Conservation (phyloP, 164 flowering plant species). For the Paratinospora sagittata region DNA sequence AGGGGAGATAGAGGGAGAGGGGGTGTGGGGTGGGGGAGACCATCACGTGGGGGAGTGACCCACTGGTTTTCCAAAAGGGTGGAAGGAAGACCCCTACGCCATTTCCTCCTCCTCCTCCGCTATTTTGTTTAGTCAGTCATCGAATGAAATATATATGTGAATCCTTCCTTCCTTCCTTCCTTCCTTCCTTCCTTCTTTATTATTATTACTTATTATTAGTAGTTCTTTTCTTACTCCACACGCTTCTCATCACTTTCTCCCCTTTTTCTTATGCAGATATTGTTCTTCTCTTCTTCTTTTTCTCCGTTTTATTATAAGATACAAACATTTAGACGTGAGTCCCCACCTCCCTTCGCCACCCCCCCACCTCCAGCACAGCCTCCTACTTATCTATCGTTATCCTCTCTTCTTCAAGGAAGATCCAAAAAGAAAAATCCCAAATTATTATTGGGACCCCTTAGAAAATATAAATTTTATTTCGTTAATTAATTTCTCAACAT, state of each 20-base stretch:
- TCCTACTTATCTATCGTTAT: constrained; percentile 2
- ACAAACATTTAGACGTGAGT: background rate
- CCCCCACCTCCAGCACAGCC: background rate
- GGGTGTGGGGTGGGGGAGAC: too few species aligned
- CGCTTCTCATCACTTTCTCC: constrained; percentile 9
- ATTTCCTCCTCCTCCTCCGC: too few species aligned
- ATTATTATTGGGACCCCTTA: background rate
- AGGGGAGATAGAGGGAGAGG: too few species aligned
- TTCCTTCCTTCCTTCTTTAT: too few species aligned
- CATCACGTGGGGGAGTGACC: too few species aligned
- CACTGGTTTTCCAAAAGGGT: too few species aligned
- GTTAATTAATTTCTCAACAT: too few species aligned
- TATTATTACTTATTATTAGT: too few species aligned
- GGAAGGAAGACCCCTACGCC: too few species aligned
- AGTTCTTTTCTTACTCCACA: constrained; percentile 6
- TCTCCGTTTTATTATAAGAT: background rate
- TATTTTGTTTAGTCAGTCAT: too few species aligned
- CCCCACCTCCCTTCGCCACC: background rate
- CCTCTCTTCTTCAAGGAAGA: background rate
- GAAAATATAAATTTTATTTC: background rate
- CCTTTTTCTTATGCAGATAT: background rate
- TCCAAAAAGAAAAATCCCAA: background rate
- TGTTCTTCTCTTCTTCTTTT: background rate
- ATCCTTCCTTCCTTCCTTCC: too few species aligned
- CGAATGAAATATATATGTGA: too few species aligned